Evolutionary conservation across 2,329 filamentous ascomycete genomes (phyloP).

Genomic region (Blastomyces silverae): DNA sequence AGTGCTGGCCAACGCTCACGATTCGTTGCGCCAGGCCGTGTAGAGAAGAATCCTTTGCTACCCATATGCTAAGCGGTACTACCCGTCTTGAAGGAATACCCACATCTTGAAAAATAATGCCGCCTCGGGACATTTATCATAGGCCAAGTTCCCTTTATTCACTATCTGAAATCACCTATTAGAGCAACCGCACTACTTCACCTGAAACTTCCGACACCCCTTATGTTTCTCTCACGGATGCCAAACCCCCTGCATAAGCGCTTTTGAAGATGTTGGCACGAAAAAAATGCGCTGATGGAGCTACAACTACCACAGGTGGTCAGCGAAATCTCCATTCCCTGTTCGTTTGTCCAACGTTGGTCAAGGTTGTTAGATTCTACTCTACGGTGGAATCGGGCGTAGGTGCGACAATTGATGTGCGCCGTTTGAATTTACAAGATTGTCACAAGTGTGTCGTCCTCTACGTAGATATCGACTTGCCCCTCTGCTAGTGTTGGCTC

Average conservation of each 20-base stretch:
- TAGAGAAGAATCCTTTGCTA: neutral
- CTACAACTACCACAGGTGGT: neutral
- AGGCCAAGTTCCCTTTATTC: too few relatives aligned
- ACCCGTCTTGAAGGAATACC: too few relatives aligned
- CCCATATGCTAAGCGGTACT: neutral
- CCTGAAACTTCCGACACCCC: too few relatives aligned
- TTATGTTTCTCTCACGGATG: too few relatives aligned
- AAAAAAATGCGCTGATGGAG: too few relatives aligned
- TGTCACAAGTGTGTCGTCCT: neutral
- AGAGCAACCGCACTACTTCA: too few relatives aligned
- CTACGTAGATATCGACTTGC: neutral
- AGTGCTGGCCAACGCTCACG: neutral
- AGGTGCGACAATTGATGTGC: neutral
- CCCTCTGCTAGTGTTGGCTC: neutral
- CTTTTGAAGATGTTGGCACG: too few relatives aligned
- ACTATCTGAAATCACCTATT: too few relatives aligned
- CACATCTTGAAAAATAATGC: too few relatives aligned
- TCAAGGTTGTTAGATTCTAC: neutral
- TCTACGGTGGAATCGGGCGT: neutral
- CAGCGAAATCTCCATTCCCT: neutral
- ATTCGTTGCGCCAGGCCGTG: neutral
- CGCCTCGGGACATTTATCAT: too few relatives aligned
- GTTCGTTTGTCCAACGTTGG: neutral
- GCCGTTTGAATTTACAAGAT: neutral
- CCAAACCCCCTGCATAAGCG: too few relatives aligned